Conservation (phyloP, 2,329 filamentous ascomycete species). For the Aspergillus felis region DNA sequence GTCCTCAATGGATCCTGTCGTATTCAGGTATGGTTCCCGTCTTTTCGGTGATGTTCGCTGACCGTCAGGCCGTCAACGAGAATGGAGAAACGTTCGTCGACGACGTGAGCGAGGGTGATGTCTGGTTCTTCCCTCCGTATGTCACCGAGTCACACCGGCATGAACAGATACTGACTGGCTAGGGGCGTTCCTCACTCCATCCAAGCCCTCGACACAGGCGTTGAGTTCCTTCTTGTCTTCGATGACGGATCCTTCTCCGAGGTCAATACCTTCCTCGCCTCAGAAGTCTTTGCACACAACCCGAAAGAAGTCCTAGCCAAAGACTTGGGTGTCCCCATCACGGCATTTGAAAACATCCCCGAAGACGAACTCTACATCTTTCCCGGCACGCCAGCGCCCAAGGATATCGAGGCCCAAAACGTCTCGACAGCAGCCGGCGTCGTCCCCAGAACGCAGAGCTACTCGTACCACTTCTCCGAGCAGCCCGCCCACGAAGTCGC, state of each 20-base stretch:
- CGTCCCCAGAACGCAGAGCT: conserved; percentile 61
- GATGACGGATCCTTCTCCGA: conserved; percentile 58
- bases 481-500: conserved; percentile 63
- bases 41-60: not conserved
- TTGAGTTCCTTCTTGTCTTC: conserved; percentile 62
- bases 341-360: conserved; percentile 60
- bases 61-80: conserved; percentile 30
- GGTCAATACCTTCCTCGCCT: conserved; percentile 71
- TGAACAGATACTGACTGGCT: not conserved
- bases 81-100: conserved; percentile 75
- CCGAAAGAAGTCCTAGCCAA: conserved; percentile 51
- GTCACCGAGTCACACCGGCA: not conserved
- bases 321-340: conserved; percentile 48
- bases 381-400: conserved; percentile 61
- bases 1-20: conserved; percentile 38
- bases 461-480: conserved; percentile 68
- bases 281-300: conserved; percentile 55
- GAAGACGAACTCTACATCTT: conserved; percentile 72
- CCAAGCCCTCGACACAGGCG: conserved; percentile 66
- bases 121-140: conserved; percentile 74
- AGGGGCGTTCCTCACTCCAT: conserved; percentile 70
- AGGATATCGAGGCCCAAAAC: conserved; percentile 61
- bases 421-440: conserved; percentile 59
- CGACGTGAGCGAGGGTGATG: conserved; percentile 69
- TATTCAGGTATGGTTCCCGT: conserved; percentile 25